These are phyloP conservation scores for Neonectria coccinea DNA, from an alignment of 2,329 filamentous ascomycete genomes.

Conservation along the genomic window DNA sequence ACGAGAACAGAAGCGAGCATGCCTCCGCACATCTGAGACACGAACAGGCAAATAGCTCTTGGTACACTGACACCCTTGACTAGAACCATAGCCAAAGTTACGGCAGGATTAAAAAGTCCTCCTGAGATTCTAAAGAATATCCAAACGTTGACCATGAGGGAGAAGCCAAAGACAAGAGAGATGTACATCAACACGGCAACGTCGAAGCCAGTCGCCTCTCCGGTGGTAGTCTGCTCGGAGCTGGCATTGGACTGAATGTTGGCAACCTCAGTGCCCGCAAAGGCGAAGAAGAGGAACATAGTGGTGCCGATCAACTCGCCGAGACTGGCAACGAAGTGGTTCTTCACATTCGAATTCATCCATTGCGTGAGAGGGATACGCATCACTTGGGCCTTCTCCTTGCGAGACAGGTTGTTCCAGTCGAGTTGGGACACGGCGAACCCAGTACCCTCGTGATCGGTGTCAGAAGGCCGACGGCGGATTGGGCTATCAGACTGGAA, in stretches of 20 bases:
- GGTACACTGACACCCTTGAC: constrained; percentile 60
- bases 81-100: constrained; percentile 64
- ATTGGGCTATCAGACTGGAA: constrained; percentile 20
- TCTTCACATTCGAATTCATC: constrained; percentile 61
- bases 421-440: constrained; percentile 47
- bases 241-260: constrained; percentile 51
- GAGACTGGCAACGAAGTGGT: constrained; percentile 54
- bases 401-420: constrained; percentile 53
- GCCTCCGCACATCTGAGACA: constrained; percentile 63
- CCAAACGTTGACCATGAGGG: constrained; percentile 61
- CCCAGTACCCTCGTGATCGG: constrained; percentile 26
- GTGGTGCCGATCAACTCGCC: constrained; percentile 57
- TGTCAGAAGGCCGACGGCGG: constrained; percentile 30
- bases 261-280: constrained; percentile 55
- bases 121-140: constrained; percentile 60
- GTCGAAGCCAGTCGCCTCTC: constrained; percentile 58
- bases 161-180: constrained; percentile 56
- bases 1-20: constrained; percentile 58
- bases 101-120: constrained; percentile 53
- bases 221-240: constrained; percentile 54
- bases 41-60: constrained; percentile 60
- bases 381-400: constrained; percentile 58
- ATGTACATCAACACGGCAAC: constrained; percentile 57
- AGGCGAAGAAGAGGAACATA: constrained; percentile 59
- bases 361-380: constrained; percentile 58